Base-by-base conservation (phyloP, 148 eudicot species). In the Rhododendron vialii region DNA sequence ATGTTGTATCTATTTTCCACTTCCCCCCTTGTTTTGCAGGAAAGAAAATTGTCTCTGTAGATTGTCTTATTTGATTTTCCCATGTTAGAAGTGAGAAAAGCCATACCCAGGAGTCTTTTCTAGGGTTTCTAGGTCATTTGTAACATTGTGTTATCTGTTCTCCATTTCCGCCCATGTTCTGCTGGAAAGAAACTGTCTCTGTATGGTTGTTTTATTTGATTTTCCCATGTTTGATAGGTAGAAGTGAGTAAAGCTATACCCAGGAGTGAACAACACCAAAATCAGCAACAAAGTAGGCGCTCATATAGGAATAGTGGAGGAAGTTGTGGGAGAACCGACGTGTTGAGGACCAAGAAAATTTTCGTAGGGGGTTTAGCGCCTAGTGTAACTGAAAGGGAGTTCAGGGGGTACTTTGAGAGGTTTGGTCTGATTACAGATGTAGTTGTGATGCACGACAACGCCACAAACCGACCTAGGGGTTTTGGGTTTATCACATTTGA, bases 61-160 rank as follows among this genome's bases (percentile, higher is more conserved):
- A 55, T 15, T 53, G 57, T 55, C 61, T 17, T 41, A 24, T 82
- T n/a, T 87, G 50, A 80, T 24, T 84, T 38, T 87, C 33, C 65
- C 33, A 33, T 88, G 33, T 74, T 75, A 55, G 99, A 96, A 67
- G 98, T 95, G 86, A 95, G 93, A 88, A 91, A 82, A 85, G 98
- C 98, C 24, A 91, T 92, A 81, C 94, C 98, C 17, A 96, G 92
- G 85, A 65, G 90, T 61, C 95, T 91, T 67, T 67, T 67, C 74
- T 63, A 63, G 71, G 71, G 71, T 63, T n/a, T n/a, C 30, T 63
- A 2, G 10, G 71, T 24, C 30, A 3, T 61, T 53, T 0, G 63
- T 57, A 18, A 57, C 22, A 57, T 57, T 57, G 3, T 8, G 30
- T 63, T 24, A 10, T 24, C 4, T 63, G 12, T 63, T 63, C 13